These are phyloP conservation scores for Boletales sp. DNA, from an alignment of 768 basidiomycete genomes.

Conservation along the genomic window DNA sequence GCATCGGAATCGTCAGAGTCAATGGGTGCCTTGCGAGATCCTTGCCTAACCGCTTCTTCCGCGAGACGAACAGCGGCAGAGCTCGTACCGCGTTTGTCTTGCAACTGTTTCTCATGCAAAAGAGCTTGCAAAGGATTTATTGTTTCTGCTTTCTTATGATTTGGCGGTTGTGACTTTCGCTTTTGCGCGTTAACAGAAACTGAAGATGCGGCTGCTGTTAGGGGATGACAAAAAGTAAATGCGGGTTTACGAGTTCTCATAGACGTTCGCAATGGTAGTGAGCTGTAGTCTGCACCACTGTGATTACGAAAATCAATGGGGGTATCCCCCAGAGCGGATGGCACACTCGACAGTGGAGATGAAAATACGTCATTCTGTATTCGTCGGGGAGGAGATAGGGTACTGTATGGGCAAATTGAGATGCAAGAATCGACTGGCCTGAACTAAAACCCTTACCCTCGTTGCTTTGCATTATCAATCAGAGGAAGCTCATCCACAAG, in stretches of 20 bases:
- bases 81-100: constrained; percentile 33
- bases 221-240: constrained; percentile 8
- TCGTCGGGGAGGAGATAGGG: neutral
- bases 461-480: neutral
- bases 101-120: constrained; percentile 47
- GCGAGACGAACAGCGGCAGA: constrained; percentile 43
- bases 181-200: neutral
- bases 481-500: constrained; percentile 19
- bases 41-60: constrained; percentile 37
- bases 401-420: constrained; percentile 6
- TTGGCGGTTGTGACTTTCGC: neutral
- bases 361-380: constrained; percentile 8
- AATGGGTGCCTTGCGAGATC: constrained; percentile 21
- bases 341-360: constrained; percentile 22
- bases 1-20: constrained; percentile 17
- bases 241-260: constrained; percentile 18
- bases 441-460: constrained; percentile 8
- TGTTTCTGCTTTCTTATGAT: constrained; percentile 20
- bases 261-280: constrained; percentile 15
- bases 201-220: constrained; percentile 5
- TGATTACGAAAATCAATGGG: neutral
- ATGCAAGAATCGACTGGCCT: neutral
- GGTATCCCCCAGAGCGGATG: constrained; percentile 7
- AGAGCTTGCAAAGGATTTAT: constrained; percentile 55
- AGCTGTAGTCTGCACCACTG: neutral